Base-by-base conservation (phyloP, 371 early-diverging fungal species). In the Rhizomucor pusillus region DNA sequence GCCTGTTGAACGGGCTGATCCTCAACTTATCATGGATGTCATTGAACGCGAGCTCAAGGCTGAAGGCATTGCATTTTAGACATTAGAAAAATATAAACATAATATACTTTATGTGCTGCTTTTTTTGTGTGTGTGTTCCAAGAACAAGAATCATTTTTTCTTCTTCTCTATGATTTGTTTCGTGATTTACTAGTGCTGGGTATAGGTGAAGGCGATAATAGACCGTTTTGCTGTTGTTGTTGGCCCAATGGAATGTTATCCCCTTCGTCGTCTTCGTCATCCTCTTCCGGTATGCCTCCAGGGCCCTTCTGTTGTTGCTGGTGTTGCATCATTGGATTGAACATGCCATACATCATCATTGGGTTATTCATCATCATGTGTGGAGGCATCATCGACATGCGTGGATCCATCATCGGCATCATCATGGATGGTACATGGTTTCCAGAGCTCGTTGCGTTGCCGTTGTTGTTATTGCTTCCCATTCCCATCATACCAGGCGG, bases 1-100 rank as follows among this genome's bases (percentile, higher is more conserved):
- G 5, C 25, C 59, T 52, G 80, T 87, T 25, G 81, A 77, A 43
- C 73, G 77, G 25, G 81, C 85, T 13, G 84, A 84, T 47, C 76
- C 80, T 41, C 67, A 72, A 37, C 60, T 83, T 25, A 73, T 87
- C 37, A 84, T 82, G 58, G 71, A 79, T 44, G 80, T 72, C 33
- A 82, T 85, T 62, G 84, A 77, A 57, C 76, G 72, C 46, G 81
- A 84, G 51, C 65, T 86, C 25, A 59, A 57, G 25, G 58, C 54
- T 29, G 78, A 77, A 64, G 78, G 78, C 46, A 60, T 77, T 35
- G 49, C 57, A 50, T 75, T 75, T 37, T 75, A 74, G 41, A 58
- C 14, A 16, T 41, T 41, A 41, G 29, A 41, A 16, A 41, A 19
- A n/a, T n/a, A n/a, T 16, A 41, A 41, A 41, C 16, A n/a, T 19